A percentile compares a stretch with the other conserved stretches of the same genome.
These are phyloP conservation scores for Stephanodiscus triporus DNA, from an alignment of 108 stramenopile genomes.

Conservation along the genomic window DNA sequence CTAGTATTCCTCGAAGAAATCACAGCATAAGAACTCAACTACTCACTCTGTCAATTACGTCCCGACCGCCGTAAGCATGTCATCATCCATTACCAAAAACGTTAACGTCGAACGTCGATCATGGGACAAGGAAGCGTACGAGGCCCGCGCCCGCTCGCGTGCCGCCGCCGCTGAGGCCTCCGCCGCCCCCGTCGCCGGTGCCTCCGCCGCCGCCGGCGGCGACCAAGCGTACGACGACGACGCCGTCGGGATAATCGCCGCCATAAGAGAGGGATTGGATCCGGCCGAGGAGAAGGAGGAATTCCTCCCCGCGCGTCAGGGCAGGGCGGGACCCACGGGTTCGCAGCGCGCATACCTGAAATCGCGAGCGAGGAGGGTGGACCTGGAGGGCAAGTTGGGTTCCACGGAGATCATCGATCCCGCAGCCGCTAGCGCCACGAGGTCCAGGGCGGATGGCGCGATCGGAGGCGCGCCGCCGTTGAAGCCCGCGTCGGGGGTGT, in stretches of 20 bases:
- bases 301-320: conserved; percentile 79
- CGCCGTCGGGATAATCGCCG: conserved; percentile 21
- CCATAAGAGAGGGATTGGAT: conserved; percentile 33
- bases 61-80: no score
- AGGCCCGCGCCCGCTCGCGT: conserved; percentile 80
- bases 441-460: conserved; percentile 13
- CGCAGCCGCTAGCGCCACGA: conserved; percentile 57
- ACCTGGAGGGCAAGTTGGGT: conserved; percentile 84
- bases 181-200: background rate
- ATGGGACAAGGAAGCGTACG: conserved; percentile 94
- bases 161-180: conserved; percentile 33
- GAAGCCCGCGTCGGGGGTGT: conserved; percentile 51
- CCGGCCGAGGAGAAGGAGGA: conserved; percentile 73
- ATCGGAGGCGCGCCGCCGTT: conserved; percentile 6
- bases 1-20: no score
- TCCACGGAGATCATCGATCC: conserved; percentile 88
- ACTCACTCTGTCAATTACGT: no score
- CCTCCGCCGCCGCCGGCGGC: conserved; percentile 3
- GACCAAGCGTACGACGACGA: conserved; percentile 4
- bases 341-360: conserved; percentile 93
- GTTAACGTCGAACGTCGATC: conserved; percentile 88
- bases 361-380: conserved; percentile 72
- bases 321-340: conserved; percentile 81
- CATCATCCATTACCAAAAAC: conserved; percentile 42
- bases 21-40: no score